These are phyloP conservation scores for Teratosphaeria epicoccoides DNA, from an alignment of 2,329 filamentous ascomycete species.

Conservation along the genomic window DNA sequence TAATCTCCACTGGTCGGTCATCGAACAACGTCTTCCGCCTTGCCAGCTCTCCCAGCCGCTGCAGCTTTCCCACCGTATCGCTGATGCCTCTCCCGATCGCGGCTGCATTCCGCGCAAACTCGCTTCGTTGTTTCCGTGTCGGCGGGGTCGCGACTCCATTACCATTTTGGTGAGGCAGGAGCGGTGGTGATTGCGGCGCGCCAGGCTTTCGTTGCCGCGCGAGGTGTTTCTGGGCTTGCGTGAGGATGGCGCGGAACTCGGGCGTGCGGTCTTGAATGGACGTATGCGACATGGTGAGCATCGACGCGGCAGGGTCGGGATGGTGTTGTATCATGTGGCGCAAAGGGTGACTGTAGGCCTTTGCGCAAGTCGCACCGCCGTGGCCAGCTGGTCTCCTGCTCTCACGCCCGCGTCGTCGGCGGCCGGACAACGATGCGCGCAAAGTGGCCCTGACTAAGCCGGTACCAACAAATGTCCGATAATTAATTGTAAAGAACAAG, in stretches of 20 bases:
- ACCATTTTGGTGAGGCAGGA: slow-evolving; percentile 47
- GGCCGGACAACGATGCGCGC: neutral
- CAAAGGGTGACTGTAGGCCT: slow-evolving; percentile 2
- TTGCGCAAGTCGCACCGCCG: neutral
- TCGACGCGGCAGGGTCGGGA: neutral
- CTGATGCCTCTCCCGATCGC: slow-evolving; percentile 88
- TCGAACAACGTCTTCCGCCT: slow-evolving; percentile 95
- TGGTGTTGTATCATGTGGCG: neutral
- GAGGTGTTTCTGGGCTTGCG: slow-evolving; percentile 60
- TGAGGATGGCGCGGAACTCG: slow-evolving; percentile 87
- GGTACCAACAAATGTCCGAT: no score
- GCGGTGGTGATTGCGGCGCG: slow-evolving; percentile 61
- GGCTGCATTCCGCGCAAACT: slow-evolving; percentile 85
- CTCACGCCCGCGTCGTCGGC: neutral
- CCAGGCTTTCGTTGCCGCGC: slow-evolving; percentile 61
- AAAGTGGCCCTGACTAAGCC: neutral
- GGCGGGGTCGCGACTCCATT: slow-evolving; percentile 37
- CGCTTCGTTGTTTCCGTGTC: slow-evolving; percentile 50
- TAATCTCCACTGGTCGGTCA: slow-evolving; percentile 91
- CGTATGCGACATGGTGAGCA: slow-evolving; percentile 38
- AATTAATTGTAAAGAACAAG: no score
- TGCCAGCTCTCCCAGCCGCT: slow-evolving; percentile 88
- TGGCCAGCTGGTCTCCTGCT: neutral
- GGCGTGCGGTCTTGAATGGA: slow-evolving; percentile 87
- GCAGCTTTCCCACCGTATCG: slow-evolving; percentile 85